These are phyloP conservation scores for Myxozyma monticola DNA, from an alignment of 805 yeast species.

Conservation along the genomic window DNA sequence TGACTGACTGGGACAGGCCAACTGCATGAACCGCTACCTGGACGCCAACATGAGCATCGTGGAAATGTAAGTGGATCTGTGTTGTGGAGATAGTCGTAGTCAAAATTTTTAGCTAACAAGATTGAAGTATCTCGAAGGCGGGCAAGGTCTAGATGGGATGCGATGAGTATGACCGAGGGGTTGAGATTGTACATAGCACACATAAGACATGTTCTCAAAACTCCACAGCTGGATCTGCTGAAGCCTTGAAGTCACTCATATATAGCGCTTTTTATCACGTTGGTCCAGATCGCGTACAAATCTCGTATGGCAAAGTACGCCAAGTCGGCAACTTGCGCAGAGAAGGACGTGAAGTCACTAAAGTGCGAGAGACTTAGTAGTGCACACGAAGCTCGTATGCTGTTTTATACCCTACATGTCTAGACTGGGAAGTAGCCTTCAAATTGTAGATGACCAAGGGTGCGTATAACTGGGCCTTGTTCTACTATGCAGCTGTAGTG, in stretches of 20 bases:
- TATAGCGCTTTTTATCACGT: too few relatives aligned
- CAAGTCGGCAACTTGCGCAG: too few relatives aligned
- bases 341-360: too few relatives aligned
- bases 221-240: not conserved
- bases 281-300: too few relatives aligned
- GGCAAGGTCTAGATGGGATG: not conserved
- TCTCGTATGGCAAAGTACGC: too few relatives aligned
- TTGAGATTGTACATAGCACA: not conserved
- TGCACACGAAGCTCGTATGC: too few relatives aligned
- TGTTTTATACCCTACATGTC: too few relatives aligned
- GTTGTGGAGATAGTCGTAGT: not conserved
- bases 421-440: too few relatives aligned
- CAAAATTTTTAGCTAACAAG: not conserved
- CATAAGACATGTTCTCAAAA: not conserved
- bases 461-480: too few relatives aligned
- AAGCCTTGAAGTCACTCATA: not conserved
- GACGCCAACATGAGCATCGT: slow-evolving; percentile 87
- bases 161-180: not conserved
- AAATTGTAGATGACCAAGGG: too few relatives aligned
- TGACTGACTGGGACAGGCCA: slow-evolving; percentile 45
- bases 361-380: too few relatives aligned
- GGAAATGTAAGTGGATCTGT: slow-evolving; percentile 43
- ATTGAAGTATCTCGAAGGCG: not conserved
- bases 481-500: too few relatives aligned
- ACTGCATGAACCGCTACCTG: slow-evolving; percentile 81